These are phyloP conservation scores for Neurospora sp. DNA, from an alignment of 495 filamentous ascomycete genomes.

Conservation along the genomic window DNA sequence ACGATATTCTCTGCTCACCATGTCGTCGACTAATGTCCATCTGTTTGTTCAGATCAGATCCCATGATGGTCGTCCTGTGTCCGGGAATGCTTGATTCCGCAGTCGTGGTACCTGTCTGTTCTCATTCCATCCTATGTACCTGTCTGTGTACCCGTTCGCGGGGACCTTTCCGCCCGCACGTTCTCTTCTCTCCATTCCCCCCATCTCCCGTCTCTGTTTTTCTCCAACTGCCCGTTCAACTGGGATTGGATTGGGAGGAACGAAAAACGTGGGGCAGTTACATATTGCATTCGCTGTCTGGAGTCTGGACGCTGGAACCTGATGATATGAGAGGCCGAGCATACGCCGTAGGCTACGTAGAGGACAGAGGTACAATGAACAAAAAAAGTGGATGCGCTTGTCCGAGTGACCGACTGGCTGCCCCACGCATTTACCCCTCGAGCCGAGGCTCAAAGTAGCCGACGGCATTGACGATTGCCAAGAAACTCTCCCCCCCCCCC, in stretches of 20 bases:
- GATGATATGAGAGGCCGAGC: background rate
- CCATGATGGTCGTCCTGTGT: background rate
- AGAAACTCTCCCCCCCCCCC: background rate
- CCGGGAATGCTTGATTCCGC: background rate
- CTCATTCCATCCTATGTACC: background rate
- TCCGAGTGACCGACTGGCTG: slow-evolving; percentile 7
- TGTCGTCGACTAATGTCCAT: background rate
- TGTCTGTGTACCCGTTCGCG: background rate
- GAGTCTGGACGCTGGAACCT: background rate
- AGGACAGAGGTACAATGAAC: background rate
- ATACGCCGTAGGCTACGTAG: background rate
- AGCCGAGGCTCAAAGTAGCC: slow-evolving; percentile 22
- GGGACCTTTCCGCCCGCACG: background rate
- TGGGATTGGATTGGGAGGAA: background rate
- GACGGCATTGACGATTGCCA: background rate
- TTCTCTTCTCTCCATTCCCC: background rate
- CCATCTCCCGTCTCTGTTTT: background rate
- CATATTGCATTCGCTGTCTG: background rate
- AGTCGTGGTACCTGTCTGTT: background rate
- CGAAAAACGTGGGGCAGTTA: background rate
- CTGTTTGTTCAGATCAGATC: background rate
- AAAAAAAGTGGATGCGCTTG: slow-evolving; percentile 8
- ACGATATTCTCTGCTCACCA: background rate
- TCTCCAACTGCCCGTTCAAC: background rate
- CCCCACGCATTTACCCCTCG: slow-evolving; percentile 5